phyloP scores from a whole-genome alignment of 495 filamentous ascomycete genomes.

The Chlorociboria aeruginascens region DNA sequence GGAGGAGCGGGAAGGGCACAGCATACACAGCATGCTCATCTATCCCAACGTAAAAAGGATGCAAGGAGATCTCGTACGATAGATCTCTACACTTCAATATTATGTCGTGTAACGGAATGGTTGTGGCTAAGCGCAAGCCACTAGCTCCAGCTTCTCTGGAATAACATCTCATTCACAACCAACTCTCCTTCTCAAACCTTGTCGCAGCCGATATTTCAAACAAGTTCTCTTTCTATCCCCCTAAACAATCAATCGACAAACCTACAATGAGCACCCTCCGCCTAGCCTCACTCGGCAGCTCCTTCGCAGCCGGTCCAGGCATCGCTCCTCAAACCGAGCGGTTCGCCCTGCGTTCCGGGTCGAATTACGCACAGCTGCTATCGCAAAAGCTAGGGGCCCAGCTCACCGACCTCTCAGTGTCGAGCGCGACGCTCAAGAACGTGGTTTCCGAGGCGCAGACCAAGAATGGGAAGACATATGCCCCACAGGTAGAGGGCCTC shows the following conservation, averaged over 20 bases:
- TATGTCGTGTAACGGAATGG: too few species aligned
- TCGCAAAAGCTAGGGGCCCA: slow-evolving; percentile 22
- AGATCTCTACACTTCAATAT: too few species aligned
- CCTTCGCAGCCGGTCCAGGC: slow-evolving; percentile 34
- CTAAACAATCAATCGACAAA: not conserved
- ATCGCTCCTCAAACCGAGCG: slow-evolving; percentile 26
- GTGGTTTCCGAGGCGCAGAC: slow-evolving; percentile 27
- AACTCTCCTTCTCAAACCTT: too few species aligned
- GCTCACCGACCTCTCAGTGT: slow-evolving; percentile 31
- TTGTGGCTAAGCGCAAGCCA: too few species aligned
- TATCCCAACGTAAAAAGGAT: too few species aligned
- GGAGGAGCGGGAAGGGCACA: too few species aligned
- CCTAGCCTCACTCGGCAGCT: slow-evolving; percentile 27
- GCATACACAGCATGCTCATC: too few species aligned
- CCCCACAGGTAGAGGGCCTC: slow-evolving; percentile 27
- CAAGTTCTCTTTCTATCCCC: too few species aligned
- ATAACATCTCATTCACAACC: too few species aligned
- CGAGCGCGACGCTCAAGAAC: slow-evolving; percentile 32
- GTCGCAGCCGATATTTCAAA: too few species aligned
- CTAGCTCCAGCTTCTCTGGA: too few species aligned
- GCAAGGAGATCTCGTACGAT: too few species aligned
- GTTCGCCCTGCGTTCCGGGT: slow-evolving; percentile 24
- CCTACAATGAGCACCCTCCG: slow-evolving; percentile 10
- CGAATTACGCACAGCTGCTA: slow-evolving; percentile 32
- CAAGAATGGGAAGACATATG: slow-evolving; percentile 18